Evolutionary conservation across 2,329 filamentous ascomycete species (phyloP).

Genomic region (Penicillium sp.): DNA sequence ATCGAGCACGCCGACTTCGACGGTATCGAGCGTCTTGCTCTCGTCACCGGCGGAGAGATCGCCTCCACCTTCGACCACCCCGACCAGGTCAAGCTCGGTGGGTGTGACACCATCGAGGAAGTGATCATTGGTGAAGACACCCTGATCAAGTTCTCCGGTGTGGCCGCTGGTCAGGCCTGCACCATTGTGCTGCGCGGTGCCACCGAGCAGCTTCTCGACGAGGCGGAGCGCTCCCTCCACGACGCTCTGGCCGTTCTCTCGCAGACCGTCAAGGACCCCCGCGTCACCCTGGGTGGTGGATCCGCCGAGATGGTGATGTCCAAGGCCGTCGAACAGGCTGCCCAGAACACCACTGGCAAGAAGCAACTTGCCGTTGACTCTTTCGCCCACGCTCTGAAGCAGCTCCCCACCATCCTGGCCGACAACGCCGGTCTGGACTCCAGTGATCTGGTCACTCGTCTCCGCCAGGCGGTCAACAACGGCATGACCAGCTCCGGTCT

Average conservation of each 20-base stretch:
- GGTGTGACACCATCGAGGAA: conserved; percentile 95
- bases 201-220: conserved; percentile 94
- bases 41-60: conserved; percentile 97
- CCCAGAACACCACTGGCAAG: conserved; percentile 94
- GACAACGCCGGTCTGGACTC: conserved; percentile 98
- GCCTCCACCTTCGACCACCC: conserved; percentile 97
- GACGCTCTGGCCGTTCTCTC: conserved; percentile 95
- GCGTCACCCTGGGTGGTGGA: conserved; percentile 90
- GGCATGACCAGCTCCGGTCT: conserved; percentile 90
- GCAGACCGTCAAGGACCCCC: conserved; percentile 91
- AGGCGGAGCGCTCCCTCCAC: conserved; percentile 93
- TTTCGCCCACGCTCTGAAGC: conserved; percentile 84
- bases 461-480: conserved; percentile 92
- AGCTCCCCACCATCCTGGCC: conserved; percentile 92
- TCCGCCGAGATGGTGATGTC: conserved; percentile 99
- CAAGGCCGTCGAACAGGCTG: conserved; percentile 91
- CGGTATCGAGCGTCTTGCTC: conserved; percentile 88
- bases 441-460: conserved; percentile 84
- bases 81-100: conserved; percentile 92
- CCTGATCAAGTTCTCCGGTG: conserved; percentile 94
- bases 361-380: conserved; percentile 90
- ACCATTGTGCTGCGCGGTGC: conserved; percentile 95
- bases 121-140: conserved; percentile 98
- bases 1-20: conserved; percentile 99
- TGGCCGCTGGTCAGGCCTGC: conserved; percentile 90